Evolutionary conservation across 2,329 filamentous ascomycete species (phyloP).

Genomic region (Rugonectria rugulosa): DNA sequence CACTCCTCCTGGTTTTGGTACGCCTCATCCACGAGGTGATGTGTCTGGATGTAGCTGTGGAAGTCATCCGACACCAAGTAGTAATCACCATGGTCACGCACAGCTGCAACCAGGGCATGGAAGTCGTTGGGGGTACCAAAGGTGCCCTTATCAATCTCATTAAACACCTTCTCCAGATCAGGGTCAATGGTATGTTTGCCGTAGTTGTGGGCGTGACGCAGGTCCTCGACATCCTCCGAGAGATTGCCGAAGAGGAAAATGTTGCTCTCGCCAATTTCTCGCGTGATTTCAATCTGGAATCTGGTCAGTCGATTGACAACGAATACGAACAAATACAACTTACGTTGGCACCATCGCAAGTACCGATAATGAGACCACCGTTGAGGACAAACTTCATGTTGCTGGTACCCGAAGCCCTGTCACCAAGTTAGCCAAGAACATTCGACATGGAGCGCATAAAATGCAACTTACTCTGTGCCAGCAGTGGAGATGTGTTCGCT

Average conservation of each 20-base stretch:
- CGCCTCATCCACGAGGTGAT: constrained; percentile 87
- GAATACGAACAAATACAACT: constrained; percentile 46
- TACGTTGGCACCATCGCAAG: constrained; percentile 96
- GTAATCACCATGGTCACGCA: constrained; percentile 94
- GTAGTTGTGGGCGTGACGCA: constrained; percentile 90
- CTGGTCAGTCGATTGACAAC: neutral
- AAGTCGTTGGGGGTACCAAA: constrained; percentile 86
- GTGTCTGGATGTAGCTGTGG: constrained; percentile 91
- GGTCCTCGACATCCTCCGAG: constrained; percentile 94
- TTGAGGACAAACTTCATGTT: constrained; percentile 99
- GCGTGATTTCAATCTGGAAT: constrained; percentile 86
- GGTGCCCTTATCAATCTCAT: constrained; percentile 77
- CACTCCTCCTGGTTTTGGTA: constrained; percentile 94
- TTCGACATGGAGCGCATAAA: neutral
- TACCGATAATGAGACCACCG: constrained; percentile 95
- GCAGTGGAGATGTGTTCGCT: constrained; percentile 99
- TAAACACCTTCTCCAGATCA: constrained; percentile 81
- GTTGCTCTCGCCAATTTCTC: constrained; percentile 94
- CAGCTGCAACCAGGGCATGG: constrained; percentile 81
- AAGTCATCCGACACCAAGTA: constrained; percentile 99
- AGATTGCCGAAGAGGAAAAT: constrained; percentile 99
- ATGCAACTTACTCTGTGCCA: constrained; percentile 76
- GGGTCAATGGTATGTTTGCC: constrained; percentile 79
- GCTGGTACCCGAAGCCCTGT: constrained; percentile 78
- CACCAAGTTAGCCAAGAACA: neutral